Evolutionary conservation across 208 protist species (phyloP).

Genomic region (Histomonas meleagridis): DNA sequence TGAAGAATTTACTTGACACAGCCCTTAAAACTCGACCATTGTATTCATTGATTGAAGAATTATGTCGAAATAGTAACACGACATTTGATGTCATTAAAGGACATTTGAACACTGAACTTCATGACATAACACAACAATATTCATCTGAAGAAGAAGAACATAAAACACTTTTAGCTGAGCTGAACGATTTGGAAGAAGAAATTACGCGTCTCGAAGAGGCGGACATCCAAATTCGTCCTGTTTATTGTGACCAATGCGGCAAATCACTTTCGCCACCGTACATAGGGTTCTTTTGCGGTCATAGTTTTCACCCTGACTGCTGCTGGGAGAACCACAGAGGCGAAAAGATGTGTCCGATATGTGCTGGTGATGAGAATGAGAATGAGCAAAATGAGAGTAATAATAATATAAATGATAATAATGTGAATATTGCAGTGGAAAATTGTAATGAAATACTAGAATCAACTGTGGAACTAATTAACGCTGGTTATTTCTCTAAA

Average conservation of each 20-base stretch:
- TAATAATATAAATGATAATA: too few species aligned
- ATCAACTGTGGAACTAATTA: too few species aligned
- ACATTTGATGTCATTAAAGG: not conserved
- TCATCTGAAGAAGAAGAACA: not conserved
- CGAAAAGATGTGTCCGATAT: too few species aligned
- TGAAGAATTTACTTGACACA: not conserved
- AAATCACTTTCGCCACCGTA: not conserved
- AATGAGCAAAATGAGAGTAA: too few species aligned
- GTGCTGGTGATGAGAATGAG: too few species aligned
- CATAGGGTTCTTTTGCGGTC: not conserved
- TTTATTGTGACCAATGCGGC: not conserved
- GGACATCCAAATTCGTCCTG: not conserved
- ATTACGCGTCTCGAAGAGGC: not conserved
- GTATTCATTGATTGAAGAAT: not conserved
- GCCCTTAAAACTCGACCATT: not conserved
- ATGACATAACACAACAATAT: not conserved
- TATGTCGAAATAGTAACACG: not conserved
- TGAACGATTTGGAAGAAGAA: not conserved
- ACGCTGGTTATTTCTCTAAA: too few species aligned
- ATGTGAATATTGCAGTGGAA: too few species aligned
- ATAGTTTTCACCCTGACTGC: not conserved
- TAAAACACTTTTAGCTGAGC: not conserved
- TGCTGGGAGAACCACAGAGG: too few species aligned
- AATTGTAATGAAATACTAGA: too few species aligned
- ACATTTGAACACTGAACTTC: not conserved